Evolutionary conservation across 805 yeast species (phyloP), one percentile per base, ranked within the genome.

Genomic region (Wickerhamiella nectarea): DNA sequence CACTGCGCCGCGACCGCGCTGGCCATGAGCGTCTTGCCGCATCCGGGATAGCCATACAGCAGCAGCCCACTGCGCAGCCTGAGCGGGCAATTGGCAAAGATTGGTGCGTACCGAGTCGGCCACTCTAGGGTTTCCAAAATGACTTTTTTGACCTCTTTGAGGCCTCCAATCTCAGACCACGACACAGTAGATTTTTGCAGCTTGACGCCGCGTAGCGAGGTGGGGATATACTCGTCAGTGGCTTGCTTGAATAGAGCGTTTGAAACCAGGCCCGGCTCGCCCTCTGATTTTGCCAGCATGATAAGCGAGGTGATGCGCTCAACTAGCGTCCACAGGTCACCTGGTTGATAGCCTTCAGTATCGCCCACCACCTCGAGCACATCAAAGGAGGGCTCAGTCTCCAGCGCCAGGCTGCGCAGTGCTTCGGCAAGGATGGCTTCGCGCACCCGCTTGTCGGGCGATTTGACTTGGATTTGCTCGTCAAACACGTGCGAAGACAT

Each of bases 91-190:
- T 75, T 76, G 14, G 79, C 78, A 62, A 91, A 89, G n/a, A 89
- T 84, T 5, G 96, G 95, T 0, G 95, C 93, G 57, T 89, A 89
- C 54, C 79, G 85, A 1, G 94, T 84, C 2, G 98, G 98, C 96
- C 96, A 89, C 56, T 91, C 97, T 26, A 89, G 63, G 0, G 97
- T 91, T 57, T 89, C 97, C 41, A 85, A 60, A 8, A 89, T 62
- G 0, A 84, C 66, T 8, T 71, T 67, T 56, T 89, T 89, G 1
- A 93, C 91, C 12, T 76, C 80, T 15, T 64, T 64, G 44, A 89
- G 65, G 0, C 96, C 98, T 6, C 97, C 98, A 50, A 89, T 84
- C 52, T 86, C 94, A 2, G 68, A 54, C 98, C 98, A 89, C 37
- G 72, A 71, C 0, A 77, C 74, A 1, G 75, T 62, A 0, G 89